phyloP scores from a whole-genome alignment of 1,139 yeast genomes.

The Blastobotrys proliferans region DNA sequence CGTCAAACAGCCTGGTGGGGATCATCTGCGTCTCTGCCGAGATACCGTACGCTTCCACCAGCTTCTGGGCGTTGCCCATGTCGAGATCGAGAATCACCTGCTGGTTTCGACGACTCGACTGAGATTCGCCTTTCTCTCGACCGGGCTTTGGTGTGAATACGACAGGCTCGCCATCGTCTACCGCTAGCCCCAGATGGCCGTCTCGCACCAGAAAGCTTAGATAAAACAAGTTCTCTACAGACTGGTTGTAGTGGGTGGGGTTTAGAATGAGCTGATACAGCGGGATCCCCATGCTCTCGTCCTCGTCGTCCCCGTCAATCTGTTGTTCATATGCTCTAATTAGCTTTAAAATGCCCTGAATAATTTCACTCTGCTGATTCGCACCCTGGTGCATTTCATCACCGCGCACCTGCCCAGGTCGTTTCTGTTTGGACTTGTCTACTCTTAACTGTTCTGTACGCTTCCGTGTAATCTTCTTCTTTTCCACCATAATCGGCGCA shows the following conservation, averaged over 20 bases:
- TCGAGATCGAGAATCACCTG: slow-evolving; percentile 11
- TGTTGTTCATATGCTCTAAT: slow-evolving; percentile 54
- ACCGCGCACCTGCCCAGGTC: slow-evolving; percentile 53
- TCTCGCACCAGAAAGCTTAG: slow-evolving; percentile 76
- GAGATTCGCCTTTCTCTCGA: neutral
- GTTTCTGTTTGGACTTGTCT: slow-evolving; percentile 34
- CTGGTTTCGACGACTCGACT: neutral
- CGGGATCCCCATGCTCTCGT: slow-evolving; percentile 44
- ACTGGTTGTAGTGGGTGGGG: slow-evolving; percentile 71
- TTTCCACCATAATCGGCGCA: slow-evolving; percentile 7
- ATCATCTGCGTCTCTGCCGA: slow-evolving; percentile 9
- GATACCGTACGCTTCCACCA: slow-evolving; percentile 5
- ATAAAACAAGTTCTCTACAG: slow-evolving; percentile 80
- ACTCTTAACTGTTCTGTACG: slow-evolving; percentile 1
- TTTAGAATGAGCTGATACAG: slow-evolving; percentile 66
- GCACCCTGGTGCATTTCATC: slow-evolving; percentile 43
- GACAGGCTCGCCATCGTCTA: slow-evolving; percentile 18
- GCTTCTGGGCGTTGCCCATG: slow-evolving; percentile 3
- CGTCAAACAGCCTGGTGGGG: slow-evolving; percentile 12
- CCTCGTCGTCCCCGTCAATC: slow-evolving; percentile 29
- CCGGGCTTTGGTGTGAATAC: slow-evolving; percentile 11
- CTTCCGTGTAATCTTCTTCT: neutral
- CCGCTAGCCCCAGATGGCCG: slow-evolving; percentile 45
- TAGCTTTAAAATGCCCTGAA: slow-evolving; percentile 15
- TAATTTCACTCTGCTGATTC: slow-evolving; percentile 17